phyloP scores from a whole-genome alignment of 148 eudicot genomes.

The Fagopyrum esculentum region DNA sequence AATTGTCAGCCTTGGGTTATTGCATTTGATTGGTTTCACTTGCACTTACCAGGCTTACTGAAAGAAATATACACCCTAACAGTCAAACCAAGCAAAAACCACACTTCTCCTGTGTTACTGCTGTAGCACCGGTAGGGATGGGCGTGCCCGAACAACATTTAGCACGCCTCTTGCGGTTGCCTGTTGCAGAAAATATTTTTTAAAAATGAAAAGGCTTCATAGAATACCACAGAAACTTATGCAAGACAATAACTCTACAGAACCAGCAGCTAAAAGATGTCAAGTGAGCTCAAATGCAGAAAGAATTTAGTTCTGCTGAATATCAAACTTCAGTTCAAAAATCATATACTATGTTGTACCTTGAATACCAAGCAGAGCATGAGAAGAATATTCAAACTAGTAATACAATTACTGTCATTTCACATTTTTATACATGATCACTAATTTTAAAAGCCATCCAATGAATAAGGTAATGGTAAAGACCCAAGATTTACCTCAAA shows the following conservation, averaged over 20 bases:
- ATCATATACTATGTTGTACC: neutral
- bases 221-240: neutral
- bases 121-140: conserved; percentile 43
- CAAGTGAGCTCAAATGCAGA: neutral
- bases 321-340: neutral
- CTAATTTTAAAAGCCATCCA: neutral
- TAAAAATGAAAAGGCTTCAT: neutral
- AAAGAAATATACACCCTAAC: neutral
- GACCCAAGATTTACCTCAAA: conserved; percentile 63
- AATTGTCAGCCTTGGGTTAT: neutral
- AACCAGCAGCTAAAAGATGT: neutral
- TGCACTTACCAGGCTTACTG: conserved; percentile 1
- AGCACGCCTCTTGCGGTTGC: conserved; percentile 83
- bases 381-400: neutral
- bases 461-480: neutral
- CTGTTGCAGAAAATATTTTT: conserved; percentile 24
- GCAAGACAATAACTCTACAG: neutral
- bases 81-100: neutral
- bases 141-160: conserved; percentile 78
- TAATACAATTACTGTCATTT: neutral
- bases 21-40: neutral
- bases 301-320: neutral
- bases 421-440: neutral
- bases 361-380: neutral
- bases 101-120: conserved; percentile 12